These are phyloP conservation scores for Waitea zeae DNA, from an alignment of 1,284 basidiomycete species.

Conservation along the genomic window DNA sequence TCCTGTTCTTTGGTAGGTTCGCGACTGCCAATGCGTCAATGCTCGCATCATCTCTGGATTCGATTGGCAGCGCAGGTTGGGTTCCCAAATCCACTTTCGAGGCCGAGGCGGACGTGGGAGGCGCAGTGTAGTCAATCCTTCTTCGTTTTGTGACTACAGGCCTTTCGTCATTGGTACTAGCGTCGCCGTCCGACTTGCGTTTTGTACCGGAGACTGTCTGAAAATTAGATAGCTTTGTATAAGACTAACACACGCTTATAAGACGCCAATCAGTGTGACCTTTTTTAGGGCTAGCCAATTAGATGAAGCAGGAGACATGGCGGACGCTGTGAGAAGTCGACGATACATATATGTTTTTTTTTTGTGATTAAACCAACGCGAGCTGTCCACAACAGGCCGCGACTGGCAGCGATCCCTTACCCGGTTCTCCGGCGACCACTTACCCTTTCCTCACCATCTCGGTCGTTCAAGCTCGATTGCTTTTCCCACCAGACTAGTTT, in stretches of 20 bases:
- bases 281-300: slow-evolving; percentile 4
- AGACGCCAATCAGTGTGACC: neutral
- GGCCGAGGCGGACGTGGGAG: neutral
- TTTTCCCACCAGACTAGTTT: no score
- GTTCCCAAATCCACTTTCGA: slow-evolving; percentile 5
- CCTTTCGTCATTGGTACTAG: neutral
- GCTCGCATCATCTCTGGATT: neutral
- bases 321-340: no score
- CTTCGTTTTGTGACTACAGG: neutral
- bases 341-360: no score
- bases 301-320: no score
- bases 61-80: neutral
- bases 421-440: no score
- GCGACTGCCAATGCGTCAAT: no score
- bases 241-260: neutral
- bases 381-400: no score
- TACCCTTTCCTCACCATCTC: no score
- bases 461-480: no score
- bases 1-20: no score
- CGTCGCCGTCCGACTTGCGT: neutral
- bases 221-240: neutral
- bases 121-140: neutral
- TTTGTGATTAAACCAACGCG: no score
- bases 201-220: neutral
- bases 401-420: no score